These are phyloP conservation scores for Phytopythium litorale DNA, from an alignment of 352 stramenopile species.

Conservation along the genomic window DNA sequence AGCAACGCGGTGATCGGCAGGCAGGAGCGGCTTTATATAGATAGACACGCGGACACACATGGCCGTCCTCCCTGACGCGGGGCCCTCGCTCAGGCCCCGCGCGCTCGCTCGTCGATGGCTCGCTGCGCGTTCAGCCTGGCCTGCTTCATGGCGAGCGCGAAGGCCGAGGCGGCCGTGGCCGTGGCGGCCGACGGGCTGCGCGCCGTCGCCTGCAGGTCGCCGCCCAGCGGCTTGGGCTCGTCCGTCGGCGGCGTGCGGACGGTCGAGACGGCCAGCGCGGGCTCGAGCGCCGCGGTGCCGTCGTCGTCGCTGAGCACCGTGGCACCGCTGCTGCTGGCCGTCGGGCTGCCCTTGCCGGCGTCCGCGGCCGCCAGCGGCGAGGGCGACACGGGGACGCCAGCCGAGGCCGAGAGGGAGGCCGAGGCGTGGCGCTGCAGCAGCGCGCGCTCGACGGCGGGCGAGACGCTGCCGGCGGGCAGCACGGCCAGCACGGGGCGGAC, in stretches of 20 bases:
- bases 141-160: conserved; percentile 78
- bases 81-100: conserved; percentile 4
- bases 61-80: too few relatives aligned
- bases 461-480: conserved; percentile 14
- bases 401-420: too few relatives aligned
- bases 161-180: conserved; percentile 56
- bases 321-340: conserved; percentile 27
- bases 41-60: too few relatives aligned
- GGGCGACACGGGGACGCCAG: neutral
- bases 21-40: too few relatives aligned
- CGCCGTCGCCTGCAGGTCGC: conserved; percentile 7
- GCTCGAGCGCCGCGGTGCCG: conserved; percentile 4
- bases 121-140: conserved; percentile 67
- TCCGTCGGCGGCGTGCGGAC: neutral
- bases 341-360: conserved; percentile 12
- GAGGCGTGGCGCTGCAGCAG: conserved; percentile 41
- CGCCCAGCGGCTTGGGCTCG: neutral
- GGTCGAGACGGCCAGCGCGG: neutral
- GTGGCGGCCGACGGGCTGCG: conserved; percentile 35
- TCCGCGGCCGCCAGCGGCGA: neutral
- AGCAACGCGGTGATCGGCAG: too few relatives aligned
- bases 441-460: conserved; percentile 33
- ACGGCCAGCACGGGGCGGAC: conserved; percentile 22
- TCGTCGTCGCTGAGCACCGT: conserved; percentile 32
- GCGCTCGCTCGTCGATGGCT: conserved; percentile 45